Conservation (phyloP, 768 basidiomycete species). For the Epithele typhae region DNA sequence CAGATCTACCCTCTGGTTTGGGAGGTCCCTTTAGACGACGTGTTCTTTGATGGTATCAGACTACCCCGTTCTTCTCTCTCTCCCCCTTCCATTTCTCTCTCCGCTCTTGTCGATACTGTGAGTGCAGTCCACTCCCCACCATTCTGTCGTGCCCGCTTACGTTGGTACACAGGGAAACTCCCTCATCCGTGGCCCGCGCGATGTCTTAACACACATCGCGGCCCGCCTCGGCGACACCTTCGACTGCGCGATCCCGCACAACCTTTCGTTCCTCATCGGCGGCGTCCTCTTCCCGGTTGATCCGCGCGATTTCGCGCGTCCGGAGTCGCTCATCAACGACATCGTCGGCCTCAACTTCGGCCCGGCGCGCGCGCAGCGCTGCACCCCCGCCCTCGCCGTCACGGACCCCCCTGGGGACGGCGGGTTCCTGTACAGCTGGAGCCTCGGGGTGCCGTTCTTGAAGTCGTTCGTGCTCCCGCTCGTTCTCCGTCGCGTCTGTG, state of each 20-base stretch:
- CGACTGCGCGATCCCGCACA: conserved; percentile 58
- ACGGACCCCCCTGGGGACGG: conserved; percentile 58
- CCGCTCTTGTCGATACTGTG: conserved; percentile 72
- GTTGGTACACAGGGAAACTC: conserved; percentile 57
- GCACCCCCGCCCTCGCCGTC: conserved; percentile 49
- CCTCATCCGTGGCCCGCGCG: conserved; percentile 67
- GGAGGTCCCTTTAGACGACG: conserved; percentile 69
- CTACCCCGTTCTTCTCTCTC: conserved; percentile 54
- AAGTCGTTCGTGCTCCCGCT: conserved; percentile 54
- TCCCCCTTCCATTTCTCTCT: conserved; percentile 44
- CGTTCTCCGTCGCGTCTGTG: not conserved
- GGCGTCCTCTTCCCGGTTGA: conserved; percentile 70
- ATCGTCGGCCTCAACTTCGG: conserved; percentile 12
- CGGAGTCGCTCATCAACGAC: too few relatives aligned
- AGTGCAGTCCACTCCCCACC: not conserved
- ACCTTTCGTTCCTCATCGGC: conserved; percentile 62
- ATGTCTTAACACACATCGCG: conserved; percentile 51
- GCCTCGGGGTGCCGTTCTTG: conserved; percentile 70
- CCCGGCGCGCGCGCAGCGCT: conserved; percentile 33
- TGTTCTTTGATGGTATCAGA: conserved; percentile 62
- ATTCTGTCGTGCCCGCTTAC: not conserved
- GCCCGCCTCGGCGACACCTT: conserved; percentile 42
- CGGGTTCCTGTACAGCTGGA: conserved; percentile 72
- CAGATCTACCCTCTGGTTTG: conserved; percentile 38
- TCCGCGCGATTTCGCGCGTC: conserved; percentile 61